Percentiles rank a stretch among this genome's conserved stretches.
Conservation (phyloP, 2,329 filamentous ascomycete species). For the Fusarium sp. region DNA sequence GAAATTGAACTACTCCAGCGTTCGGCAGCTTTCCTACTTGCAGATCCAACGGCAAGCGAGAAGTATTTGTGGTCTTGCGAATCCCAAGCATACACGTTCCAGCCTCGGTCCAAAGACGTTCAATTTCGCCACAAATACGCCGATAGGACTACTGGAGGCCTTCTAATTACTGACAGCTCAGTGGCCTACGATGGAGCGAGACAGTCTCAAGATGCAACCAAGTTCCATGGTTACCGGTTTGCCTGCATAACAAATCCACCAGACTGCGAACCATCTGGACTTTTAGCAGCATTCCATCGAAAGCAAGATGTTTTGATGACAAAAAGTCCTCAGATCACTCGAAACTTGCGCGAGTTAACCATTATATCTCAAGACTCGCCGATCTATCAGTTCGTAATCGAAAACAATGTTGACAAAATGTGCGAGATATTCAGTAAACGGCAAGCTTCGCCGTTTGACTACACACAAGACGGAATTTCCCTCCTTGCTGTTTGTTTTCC, state of each 20-base stretch:
- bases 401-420: background rate
- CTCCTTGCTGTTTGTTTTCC: background rate
- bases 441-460: background rate
- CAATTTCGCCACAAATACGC: background rate
- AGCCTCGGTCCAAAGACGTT: background rate
- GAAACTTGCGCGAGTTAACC: background rate
- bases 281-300: background rate
- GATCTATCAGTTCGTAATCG: background rate
- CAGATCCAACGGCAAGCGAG: background rate
- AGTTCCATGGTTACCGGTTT: background rate
- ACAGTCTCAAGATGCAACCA: background rate
- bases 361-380: background rate
- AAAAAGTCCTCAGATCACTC: background rate
- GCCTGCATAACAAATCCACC: background rate
- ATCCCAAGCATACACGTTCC: background rate
- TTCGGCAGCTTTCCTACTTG: background rate
- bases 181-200: background rate
- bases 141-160: background rate
- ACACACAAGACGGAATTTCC: background rate
- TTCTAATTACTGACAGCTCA: background rate
- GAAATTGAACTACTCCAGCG: background rate
- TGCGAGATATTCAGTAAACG: background rate
- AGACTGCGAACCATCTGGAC: background rate
- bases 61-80: background rate
- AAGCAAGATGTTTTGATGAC: background rate